Percentiles rank a stretch among this genome's conserved stretches.
Evolutionary conservation across 805 yeast species (phyloP).

Genomic region (Teunomyces atbi): DNA sequence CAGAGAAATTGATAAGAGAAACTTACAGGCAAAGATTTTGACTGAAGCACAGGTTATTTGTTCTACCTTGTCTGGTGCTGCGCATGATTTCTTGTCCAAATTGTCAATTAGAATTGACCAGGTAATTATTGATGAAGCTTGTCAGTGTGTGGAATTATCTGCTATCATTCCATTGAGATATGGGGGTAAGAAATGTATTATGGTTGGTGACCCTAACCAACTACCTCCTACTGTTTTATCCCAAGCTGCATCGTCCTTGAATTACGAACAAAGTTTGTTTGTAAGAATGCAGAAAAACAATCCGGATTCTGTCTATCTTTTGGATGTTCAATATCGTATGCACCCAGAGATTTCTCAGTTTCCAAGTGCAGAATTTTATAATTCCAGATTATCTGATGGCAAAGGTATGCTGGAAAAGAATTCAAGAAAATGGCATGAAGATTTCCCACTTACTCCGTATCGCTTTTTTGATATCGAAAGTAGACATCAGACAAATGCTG

Average conservation of each 20-base stretch:
- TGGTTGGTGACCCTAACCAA: conserved; percentile 99
- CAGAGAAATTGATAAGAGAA: conserved; percentile 74
- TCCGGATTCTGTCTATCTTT: conserved; percentile 60
- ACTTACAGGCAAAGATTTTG: conserved; percentile 69
- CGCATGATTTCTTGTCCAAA: conserved; percentile 78
- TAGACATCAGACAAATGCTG: conserved; percentile 59
- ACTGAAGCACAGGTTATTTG: conserved; percentile 82
- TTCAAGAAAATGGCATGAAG: conserved; percentile 71
- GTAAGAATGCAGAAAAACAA: conserved; percentile 83
- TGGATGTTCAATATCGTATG: conserved; percentile 94
- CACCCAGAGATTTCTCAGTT: conserved; percentile 87
- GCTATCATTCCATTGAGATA: conserved; percentile 89
- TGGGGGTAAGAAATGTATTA: conserved; percentile 85
- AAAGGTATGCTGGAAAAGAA: conserved; percentile 62
- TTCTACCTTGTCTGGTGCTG: conserved; percentile 90
- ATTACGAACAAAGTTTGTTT: conserved; percentile 88
- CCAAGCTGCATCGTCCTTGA: conserved; percentile 73
- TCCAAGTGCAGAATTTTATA: conserved; percentile 83
- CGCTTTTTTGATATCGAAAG: conserved; percentile 65
- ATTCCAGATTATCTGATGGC: conserved; percentile 73
- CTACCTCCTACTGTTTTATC: conserved; percentile 96
- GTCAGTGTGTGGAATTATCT: conserved; percentile 92
- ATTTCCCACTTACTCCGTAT: conserved; percentile 64
- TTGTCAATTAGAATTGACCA: conserved; percentile 80
- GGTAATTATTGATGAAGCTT: conserved; percentile 94